Evolutionary conservation across 1,284 basidiomycete species (phyloP).

Genomic region (Agroathelia rolfsii): DNA sequence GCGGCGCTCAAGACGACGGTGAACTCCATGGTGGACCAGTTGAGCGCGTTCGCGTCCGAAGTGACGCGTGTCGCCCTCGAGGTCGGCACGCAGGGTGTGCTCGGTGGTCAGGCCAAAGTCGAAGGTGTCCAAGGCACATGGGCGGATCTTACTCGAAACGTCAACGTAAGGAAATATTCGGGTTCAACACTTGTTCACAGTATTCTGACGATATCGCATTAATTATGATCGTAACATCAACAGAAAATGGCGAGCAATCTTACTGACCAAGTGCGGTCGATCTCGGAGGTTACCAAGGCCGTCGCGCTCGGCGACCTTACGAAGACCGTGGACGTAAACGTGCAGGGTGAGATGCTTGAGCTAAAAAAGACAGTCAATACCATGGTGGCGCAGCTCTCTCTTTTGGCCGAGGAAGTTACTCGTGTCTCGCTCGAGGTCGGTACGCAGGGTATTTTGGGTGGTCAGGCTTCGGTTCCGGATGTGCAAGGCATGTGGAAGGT

Average conservation of each 20-base stretch:
- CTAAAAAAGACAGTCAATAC: slow-evolving; percentile 87
- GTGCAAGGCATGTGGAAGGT: slow-evolving; percentile 92
- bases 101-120: slow-evolving; percentile 88
- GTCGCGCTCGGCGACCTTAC: slow-evolving; percentile 89
- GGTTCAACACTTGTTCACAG: slow-evolving; percentile 5
- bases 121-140: slow-evolving; percentile 92
- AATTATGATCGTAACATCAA: slow-evolving; percentile 7
- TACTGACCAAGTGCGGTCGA: slow-evolving; percentile 95
- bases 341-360: slow-evolving; percentile 95
- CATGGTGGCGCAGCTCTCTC: slow-evolving; percentile 83
- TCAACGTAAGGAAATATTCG: slow-evolving; percentile 49
- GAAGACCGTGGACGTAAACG: slow-evolving; percentile 89
- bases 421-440: slow-evolving; percentile 88
- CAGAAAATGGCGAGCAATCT: slow-evolving; percentile 86
- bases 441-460: slow-evolving; percentile 92
- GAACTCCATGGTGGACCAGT: slow-evolving; percentile 84
- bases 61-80: slow-evolving; percentile 91
- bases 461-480: slow-evolving; percentile 82
- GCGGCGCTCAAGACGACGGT: slow-evolving; percentile 75
- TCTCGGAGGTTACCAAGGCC: slow-evolving; percentile 94
- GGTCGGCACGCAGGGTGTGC: slow-evolving; percentile 85
- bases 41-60: slow-evolving; percentile 88
- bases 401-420: slow-evolving; percentile 78
- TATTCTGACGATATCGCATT: slow-evolving; percentile 7
- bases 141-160: slow-evolving; percentile 86